Evolutionary conservation across 1,139 yeast species (phyloP).

Genomic region (Spencermartinsiella ligniputridi): DNA sequence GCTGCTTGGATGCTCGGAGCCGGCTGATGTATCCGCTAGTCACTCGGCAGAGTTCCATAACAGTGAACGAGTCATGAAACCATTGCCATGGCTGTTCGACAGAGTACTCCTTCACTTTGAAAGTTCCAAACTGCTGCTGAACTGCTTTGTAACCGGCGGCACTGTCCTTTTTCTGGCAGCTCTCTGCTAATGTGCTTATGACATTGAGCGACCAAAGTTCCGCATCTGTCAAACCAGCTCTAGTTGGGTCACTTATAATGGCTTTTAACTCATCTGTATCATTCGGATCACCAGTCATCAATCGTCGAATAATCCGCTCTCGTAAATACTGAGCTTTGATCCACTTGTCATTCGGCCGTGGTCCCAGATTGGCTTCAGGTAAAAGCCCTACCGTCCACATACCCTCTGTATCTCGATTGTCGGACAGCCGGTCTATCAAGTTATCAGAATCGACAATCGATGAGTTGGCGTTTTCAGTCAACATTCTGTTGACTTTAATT

Average conservation of each 20-base stretch:
- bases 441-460: slow-evolving; percentile 3
- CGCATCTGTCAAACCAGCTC: slow-evolving; percentile 22
- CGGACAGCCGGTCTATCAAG: slow-evolving; percentile 12
- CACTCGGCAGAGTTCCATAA: slow-evolving; percentile 29
- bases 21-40: slow-evolving; percentile 21
- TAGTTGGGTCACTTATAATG: background rate
- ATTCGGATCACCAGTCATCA: slow-evolving; percentile 14
- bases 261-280: slow-evolving; percentile 6
- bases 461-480: slow-evolving; percentile 7
- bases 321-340: slow-evolving; percentile 20
- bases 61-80: slow-evolving; percentile 28
- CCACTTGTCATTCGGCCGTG: slow-evolving; percentile 24
- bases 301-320: slow-evolving; percentile 22
- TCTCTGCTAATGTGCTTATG: slow-evolving; percentile 18
- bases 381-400: slow-evolving; percentile 22
- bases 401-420: slow-evolving; percentile 30
- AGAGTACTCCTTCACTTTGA: slow-evolving; percentile 7
- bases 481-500: slow-evolving; percentile 13
- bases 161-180: slow-evolving; percentile 15
- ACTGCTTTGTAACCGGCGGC: slow-evolving; percentile 14
- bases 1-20: slow-evolving; percentile 19
- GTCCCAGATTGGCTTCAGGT: slow-evolving; percentile 22
- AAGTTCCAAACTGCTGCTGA: background rate
- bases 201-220: slow-evolving; percentile 37
- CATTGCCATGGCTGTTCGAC: slow-evolving; percentile 26